phyloP scores from a whole-genome alignment of 1,284 basidiomycete genomes.

The Termitomyces sp. region DNA sequence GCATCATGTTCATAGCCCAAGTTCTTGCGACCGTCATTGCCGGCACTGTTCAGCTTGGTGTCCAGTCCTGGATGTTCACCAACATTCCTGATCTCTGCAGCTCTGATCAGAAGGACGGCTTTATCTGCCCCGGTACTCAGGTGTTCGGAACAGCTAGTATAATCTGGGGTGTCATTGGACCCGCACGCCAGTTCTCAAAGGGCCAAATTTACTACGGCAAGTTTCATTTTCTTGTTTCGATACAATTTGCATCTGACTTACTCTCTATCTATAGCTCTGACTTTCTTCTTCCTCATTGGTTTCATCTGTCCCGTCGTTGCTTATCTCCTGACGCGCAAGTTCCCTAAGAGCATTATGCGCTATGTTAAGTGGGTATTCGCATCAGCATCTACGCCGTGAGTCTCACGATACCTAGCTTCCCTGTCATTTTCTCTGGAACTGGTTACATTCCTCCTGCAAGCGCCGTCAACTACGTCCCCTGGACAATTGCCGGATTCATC shows the following conservation, averaged over 20 bases:
- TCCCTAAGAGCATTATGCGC: conserved; percentile 37
- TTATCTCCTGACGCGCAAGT: conserved; percentile 31
- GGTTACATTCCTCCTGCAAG: conserved; percentile 53
- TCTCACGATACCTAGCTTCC: conserved; percentile 30
- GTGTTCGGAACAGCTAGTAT: conserved; percentile 43
- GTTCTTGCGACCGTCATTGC: conserved; percentile 60
- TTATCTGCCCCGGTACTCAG: conserved; percentile 36
- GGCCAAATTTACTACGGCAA: conserved; percentile 42
- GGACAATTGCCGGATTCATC: conserved; percentile 58
- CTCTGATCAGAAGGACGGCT: conserved; percentile 39
- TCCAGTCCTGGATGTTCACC: conserved; percentile 66
- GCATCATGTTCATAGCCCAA: conserved; percentile 56
- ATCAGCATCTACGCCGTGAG: too few species aligned
- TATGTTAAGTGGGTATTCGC: conserved; percentile 38
- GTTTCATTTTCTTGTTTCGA: conserved; percentile 2
- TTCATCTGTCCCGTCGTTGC: conserved; percentile 37
- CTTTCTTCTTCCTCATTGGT: conserved; percentile 54
- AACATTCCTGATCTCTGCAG: conserved; percentile 53
- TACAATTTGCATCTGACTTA: conserved; percentile 2
- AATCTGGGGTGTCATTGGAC: conserved; percentile 52
- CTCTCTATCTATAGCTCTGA: conserved; percentile 23
- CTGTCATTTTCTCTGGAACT: conserved; percentile 53
- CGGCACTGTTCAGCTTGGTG: conserved; percentile 57
- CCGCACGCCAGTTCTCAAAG: conserved; percentile 45
- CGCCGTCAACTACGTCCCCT: conserved; percentile 51